A percentile compares a stretch with the other conserved stretches of the same genome.
phyloP scores from a whole-genome alignment of 345 rosid species.

The Populus tremula region DNA sequence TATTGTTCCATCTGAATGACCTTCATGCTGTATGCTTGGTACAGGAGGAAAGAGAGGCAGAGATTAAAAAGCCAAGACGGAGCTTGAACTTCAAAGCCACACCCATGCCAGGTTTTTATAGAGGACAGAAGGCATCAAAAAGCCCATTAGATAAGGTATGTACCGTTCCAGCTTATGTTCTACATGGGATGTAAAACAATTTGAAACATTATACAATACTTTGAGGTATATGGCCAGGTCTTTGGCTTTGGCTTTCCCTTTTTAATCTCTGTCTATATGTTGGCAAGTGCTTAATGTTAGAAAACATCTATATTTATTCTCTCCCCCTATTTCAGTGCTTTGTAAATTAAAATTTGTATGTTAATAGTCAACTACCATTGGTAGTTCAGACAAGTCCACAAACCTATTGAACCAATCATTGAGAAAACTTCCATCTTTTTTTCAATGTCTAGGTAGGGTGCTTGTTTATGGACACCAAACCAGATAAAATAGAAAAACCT shows the following conservation, averaged over 20 bases:
- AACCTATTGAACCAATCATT: background rate
- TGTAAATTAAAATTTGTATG: slow-evolving; percentile 1
- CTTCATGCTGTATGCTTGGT: slow-evolving; percentile 6
- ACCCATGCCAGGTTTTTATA: slow-evolving; percentile 38
- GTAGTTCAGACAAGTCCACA: background rate
- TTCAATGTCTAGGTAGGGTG: background rate
- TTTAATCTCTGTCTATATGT: background rate
- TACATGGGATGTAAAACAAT: background rate
- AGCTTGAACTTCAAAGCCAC: slow-evolving; percentile 44
- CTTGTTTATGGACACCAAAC: background rate
- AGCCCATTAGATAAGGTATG: slow-evolving; percentile 44
- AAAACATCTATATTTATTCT: background rate
- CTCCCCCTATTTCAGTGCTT: background rate
- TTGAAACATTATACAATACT: background rate
- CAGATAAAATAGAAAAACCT: background rate
- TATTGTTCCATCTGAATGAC: background rate
- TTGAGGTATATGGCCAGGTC: background rate
- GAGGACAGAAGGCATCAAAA: slow-evolving; percentile 28
- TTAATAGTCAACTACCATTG: slow-evolving; percentile 6
- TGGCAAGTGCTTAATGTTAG: background rate
- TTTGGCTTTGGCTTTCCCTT: background rate
- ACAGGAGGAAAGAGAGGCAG: slow-evolving; percentile 48
- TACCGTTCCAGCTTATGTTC: background rate
- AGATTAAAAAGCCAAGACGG: slow-evolving; percentile 39
- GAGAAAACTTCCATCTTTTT: background rate